Evolutionary conservation across 129 eudicot species (phyloP), one percentile per base, ranked within the genome.

Genomic region (Artemisia annua): DNA sequence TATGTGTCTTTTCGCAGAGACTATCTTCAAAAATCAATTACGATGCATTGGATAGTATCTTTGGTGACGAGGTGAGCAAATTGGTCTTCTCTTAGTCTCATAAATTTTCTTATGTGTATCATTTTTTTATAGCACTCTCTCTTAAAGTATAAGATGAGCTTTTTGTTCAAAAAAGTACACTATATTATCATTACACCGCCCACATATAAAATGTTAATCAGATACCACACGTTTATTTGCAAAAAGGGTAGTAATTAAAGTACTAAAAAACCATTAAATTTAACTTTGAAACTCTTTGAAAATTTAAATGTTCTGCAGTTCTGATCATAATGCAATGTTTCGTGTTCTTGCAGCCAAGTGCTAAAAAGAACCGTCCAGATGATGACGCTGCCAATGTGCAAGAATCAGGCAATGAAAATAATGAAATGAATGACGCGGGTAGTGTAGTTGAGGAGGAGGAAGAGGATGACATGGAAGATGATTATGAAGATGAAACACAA

Each of bases 61-160:
- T 87, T 65, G 89, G 71, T 50, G 91, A 83, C 30, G 52, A 86
- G 78, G 97, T 90, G 87, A 76, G 94, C 75, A 30, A 58, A n/a
- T 26, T 75, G 48, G 22, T 72, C 15, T 39, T 53, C 3, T 66
- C 50, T 60, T 14, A 12, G 10, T 65, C 30, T 71, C 32, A 35
- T 71, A 24, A 39, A 16, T 22, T 60, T 30, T 7, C 73, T 32
- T 14, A 10, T 1, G 6, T 3, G 24, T 58, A 62, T 39, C 1
- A 56, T 58, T 43, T 20, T 1, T 59, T 61, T 60, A n/a, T 20
- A 48, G 15, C 15, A 7, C 32, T 12, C 62, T 18, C 14, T 32
- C 39, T 39, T 7, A 39, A 7, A 6, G 32, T 28, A 35, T 35
- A 35, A 35, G 43, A 4, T 35, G 7, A 35, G 43, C 43, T 35